Percentiles rank a stretch among this genome's conserved stretches.
These are phyloP conservation scores for Penicillium sp. DNA, from an alignment of 2,329 filamentous ascomycete species.

Conservation along the genomic window DNA sequence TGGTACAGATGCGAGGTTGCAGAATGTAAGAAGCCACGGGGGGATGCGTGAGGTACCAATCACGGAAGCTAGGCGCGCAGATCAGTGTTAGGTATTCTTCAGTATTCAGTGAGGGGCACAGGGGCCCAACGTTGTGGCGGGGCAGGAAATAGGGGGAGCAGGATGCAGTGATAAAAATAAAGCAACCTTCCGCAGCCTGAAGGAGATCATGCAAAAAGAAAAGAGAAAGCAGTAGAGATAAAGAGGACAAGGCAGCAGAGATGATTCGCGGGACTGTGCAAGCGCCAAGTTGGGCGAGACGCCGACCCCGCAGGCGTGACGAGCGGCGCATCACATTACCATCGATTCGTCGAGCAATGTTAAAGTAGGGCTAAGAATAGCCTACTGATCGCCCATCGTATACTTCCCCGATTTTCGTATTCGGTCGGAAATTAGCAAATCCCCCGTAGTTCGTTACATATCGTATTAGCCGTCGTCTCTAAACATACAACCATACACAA, in stretches of 20 bases:
- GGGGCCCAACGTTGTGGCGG: slow-evolving; percentile 5
- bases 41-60: slow-evolving; percentile 11
- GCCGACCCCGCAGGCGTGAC: slow-evolving; percentile 24
- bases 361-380: slow-evolving; percentile 9
- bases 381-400: no score
- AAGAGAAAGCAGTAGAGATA: slow-evolving; percentile 4
- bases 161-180: slow-evolving; percentile 10
- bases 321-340: slow-evolving; percentile 14
- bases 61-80: slow-evolving; percentile 16
- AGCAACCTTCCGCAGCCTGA: no score
- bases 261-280: slow-evolving; percentile 5
- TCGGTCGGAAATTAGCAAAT: no score
- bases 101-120: slow-evolving; percentile 12
- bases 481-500: slow-evolving; percentile 23
- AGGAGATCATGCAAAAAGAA: no score
- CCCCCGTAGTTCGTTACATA: slow-evolving; percentile 1
- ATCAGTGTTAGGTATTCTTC: slow-evolving; percentile 11
- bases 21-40: slow-evolving; percentile 1
- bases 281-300: slow-evolving; percentile 19
- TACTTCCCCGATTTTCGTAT: not conserved
- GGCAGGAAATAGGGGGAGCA: slow-evolving; percentile 1
- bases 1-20: slow-evolving; percentile 8
- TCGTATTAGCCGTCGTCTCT: slow-evolving; percentile 18
- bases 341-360: no score
- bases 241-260: slow-evolving; percentile 2